A percentile compares a stretch with the other conserved stretches of the same genome.
These are phyloP conservation scores for Blepharisma stoltei DNA, from an alignment of 73 alveolate species.

Conservation along the genomic window DNA sequence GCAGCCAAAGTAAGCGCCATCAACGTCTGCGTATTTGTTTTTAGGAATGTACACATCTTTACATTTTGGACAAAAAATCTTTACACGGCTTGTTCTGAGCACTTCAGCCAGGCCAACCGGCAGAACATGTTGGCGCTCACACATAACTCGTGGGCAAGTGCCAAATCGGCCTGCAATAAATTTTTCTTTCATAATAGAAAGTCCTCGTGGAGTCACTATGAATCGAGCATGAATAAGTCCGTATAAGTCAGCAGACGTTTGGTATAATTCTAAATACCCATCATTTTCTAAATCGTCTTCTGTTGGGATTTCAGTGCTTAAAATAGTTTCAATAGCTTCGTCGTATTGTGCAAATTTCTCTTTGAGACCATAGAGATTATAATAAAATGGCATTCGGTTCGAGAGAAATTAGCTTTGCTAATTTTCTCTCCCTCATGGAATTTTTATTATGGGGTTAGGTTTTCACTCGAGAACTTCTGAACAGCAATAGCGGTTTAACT, in stretches of 20 bases:
- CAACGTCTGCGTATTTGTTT: constrained; percentile 76
- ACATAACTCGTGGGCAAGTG: constrained; percentile 87
- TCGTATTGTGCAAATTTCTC: background rate
- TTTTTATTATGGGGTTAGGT: too few species aligned
- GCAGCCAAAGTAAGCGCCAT: constrained; percentile 95
- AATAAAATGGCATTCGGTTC: too few species aligned
- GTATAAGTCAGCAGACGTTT: constrained; percentile 81
- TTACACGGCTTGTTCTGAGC: constrained; percentile 91
- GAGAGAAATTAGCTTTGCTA: too few species aligned
- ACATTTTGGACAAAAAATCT: constrained; percentile 95
- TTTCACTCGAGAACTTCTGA: too few species aligned
- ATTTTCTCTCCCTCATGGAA: too few species aligned
- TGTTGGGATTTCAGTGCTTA: constrained; percentile 71
- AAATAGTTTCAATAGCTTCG: constrained; percentile 72
- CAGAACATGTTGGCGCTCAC: constrained; percentile 83
- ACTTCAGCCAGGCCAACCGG: constrained; percentile 97
- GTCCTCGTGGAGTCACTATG: constrained; percentile 74
- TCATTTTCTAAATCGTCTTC: constrained; percentile 86
- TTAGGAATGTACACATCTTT: constrained; percentile 95
- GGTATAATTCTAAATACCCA: constrained; percentile 78
- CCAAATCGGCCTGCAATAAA: constrained; percentile 71
- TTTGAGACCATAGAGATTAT: constrained; percentile 1
- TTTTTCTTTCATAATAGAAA: constrained; percentile 65
- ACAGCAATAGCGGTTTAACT: too few species aligned
- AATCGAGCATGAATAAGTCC: constrained; percentile 87